Percentiles rank a stretch among this genome's conserved stretches.
phyloP scores from a whole-genome alignment of 768 basidiomycete genomes.

The Dentipellis fragilis region DNA sequence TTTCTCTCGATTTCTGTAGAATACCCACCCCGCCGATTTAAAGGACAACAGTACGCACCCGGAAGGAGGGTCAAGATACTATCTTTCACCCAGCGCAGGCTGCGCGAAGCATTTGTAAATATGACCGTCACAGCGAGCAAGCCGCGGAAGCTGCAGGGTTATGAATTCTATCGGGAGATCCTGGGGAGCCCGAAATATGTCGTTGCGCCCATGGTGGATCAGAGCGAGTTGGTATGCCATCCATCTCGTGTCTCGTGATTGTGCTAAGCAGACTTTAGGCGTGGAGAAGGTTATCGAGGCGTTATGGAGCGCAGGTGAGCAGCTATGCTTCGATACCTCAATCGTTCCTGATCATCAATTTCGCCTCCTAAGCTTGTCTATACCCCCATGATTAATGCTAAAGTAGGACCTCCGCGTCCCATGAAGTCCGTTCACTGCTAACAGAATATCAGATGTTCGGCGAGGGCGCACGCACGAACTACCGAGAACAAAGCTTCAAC shows the following conservation, averaged over 20 bases:
- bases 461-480: slow-evolving; percentile 38
- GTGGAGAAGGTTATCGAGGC: slow-evolving; percentile 76
- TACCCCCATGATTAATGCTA: slow-evolving; percentile 97
- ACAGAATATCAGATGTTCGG: slow-evolving; percentile 45
- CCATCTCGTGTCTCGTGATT: background rate
- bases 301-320: slow-evolving; percentile 72
- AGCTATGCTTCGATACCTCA: background rate
- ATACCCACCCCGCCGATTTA: too few relatives aligned
- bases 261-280: slow-evolving; percentile 41
- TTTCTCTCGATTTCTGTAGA: too few relatives aligned
- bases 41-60: background rate
- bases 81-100: background rate
- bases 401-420: slow-evolving; percentile 29
- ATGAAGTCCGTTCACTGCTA: background rate
- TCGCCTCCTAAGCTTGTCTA: slow-evolving; percentile 55
- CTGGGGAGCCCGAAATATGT: slow-evolving; percentile 82
- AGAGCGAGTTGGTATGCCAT: slow-evolving; percentile 79
- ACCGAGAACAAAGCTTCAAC: slow-evolving; percentile 61
- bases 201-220: slow-evolving; percentile 98
- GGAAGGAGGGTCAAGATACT: background rate
- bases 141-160: slow-evolving; percentile 50
- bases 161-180: slow-evolving; percentile 73
- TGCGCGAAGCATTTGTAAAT: background rate
- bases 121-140: slow-evolving; percentile 1
- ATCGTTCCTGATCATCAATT: too few relatives aligned